Conservation (phyloP, 2,329 filamentous ascomycete genomes). For the Rosellinia necatrix region DNA sequence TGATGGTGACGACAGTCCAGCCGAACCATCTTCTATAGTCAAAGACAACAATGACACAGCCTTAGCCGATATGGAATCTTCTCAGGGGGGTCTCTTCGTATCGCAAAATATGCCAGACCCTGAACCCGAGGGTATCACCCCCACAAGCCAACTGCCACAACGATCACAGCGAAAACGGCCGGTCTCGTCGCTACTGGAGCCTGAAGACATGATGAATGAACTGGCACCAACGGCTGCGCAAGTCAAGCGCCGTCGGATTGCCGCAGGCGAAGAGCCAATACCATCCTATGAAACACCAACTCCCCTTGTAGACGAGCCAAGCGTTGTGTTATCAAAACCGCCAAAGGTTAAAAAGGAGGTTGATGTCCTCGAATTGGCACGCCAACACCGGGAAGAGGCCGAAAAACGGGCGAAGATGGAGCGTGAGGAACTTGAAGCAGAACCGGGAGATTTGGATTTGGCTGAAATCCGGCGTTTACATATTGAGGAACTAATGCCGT, state of each 20-base stretch:
- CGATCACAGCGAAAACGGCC: conserved; percentile 51
- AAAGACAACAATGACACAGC: conserved; percentile 11
- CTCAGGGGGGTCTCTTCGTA: conserved; percentile 58
- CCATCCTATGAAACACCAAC: conserved; percentile 40
- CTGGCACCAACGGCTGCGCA: conserved; percentile 77
- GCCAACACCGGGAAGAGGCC: conserved; percentile 64
- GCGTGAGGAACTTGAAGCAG: conserved; percentile 56
- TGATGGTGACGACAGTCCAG: conserved; percentile 35
- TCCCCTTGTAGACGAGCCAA: conserved; percentile 33
- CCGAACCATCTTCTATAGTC: conserved; percentile 37
- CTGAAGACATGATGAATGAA: conserved; percentile 67
- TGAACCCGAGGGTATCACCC: conserved; percentile 30
- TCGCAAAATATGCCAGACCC: conserved; percentile 51
- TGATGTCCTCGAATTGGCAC: conserved; percentile 70
- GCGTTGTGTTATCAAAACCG: conserved; percentile 49
- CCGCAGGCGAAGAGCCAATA: conserved; percentile 56
- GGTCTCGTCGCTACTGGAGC: conserved; percentile 47
- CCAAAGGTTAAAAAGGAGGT: conserved; percentile 60
- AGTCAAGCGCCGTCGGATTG: conserved; percentile 77
- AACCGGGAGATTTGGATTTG: conserved; percentile 69
- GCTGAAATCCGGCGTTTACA: conserved; percentile 74
- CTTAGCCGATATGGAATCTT: conserved; percentile 40
- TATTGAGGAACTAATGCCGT: conserved; percentile 75
- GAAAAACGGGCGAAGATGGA: conserved; percentile 65
- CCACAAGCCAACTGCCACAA: conserved; percentile 20